Percentiles rank a stretch among this genome's conserved stretches.
Evolutionary conservation across 768 basidiomycete species (phyloP).

Genomic region (Tubosaeta brunneosetosa): DNA sequence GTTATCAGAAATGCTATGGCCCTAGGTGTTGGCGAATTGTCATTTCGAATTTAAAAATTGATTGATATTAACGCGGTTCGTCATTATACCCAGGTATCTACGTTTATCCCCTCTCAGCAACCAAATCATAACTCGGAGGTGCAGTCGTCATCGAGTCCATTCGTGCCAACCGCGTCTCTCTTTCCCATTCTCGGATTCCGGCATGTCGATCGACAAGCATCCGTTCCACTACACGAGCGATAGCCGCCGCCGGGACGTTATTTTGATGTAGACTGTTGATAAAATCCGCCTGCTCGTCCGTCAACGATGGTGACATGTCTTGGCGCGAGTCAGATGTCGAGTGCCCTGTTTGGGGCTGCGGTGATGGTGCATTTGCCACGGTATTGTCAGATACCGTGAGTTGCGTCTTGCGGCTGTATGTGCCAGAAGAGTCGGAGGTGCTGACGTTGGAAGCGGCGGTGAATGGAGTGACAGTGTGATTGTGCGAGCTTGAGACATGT

Average conservation of each 20-base stretch:
- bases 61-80: neutral
- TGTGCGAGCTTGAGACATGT: neutral
- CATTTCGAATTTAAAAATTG: neutral
- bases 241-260: constrained; percentile 19
- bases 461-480: constrained; percentile 4
- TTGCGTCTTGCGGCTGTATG: constrained; percentile 1
- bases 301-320: constrained; percentile 12
- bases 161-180: constrained; percentile 16
- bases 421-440: neutral
- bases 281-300: constrained; percentile 25
- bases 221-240: constrained; percentile 21
- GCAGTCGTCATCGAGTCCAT: constrained; percentile 13
- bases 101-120: neutral
- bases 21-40: too few species aligned
- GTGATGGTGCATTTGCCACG: neutral
- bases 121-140: constrained; percentile 13
- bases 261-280: constrained; percentile 19
- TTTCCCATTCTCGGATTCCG: constrained; percentile 18
- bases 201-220: constrained; percentile 22
- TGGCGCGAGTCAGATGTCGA: neutral
- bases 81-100: neutral
- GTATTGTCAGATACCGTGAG: constrained; percentile 5
- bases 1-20: too few species aligned
- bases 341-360: neutral
- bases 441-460: neutral